These are phyloP conservation scores for Penicillium nordicum DNA, from an alignment of 2,329 filamentous ascomycete species.

Conservation along the genomic window DNA sequence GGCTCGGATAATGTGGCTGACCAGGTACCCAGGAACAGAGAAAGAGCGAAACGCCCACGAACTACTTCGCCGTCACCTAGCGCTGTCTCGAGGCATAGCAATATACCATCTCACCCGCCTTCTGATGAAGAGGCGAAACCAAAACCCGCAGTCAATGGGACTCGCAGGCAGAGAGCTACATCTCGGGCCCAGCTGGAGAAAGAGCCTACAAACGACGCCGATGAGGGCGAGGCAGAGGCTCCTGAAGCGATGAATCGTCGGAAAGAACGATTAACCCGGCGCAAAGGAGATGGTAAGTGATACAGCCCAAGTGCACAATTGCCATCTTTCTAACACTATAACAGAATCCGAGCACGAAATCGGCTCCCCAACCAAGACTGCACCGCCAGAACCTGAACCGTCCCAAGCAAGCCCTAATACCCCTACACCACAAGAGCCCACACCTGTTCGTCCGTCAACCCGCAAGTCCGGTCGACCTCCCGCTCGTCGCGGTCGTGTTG, in stretches of 20 bases:
- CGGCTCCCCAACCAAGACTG: slow-evolving; percentile 51
- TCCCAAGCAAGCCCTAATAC: slow-evolving; percentile 44
- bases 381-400: slow-evolving; percentile 38
- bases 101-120: slow-evolving; percentile 36
- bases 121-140: slow-evolving; percentile 67
- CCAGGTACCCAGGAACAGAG: slow-evolving; percentile 58
- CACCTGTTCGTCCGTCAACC: slow-evolving; percentile 40
- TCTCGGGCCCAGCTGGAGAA: slow-evolving; percentile 54
- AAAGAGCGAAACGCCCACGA: slow-evolving; percentile 74
- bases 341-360: slow-evolving; percentile 70
- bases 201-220: slow-evolving; percentile 42
- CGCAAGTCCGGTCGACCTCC: slow-evolving; percentile 64
- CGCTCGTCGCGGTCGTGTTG: slow-evolving; percentile 63
- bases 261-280: slow-evolving; percentile 75
- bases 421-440: slow-evolving; percentile 37
- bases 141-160: slow-evolving; percentile 30
- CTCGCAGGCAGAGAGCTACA: slow-evolving; percentile 59
- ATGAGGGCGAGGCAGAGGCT: slow-evolving; percentile 69
- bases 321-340: slow-evolving; percentile 27
- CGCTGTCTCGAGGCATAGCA: slow-evolving; percentile 51
- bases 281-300: slow-evolving; percentile 71
- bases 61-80: slow-evolving; percentile 73
- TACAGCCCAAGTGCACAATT: neutral
- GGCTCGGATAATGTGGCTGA: slow-evolving; percentile 23
- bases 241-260: slow-evolving; percentile 74